These are phyloP conservation scores for Cladophialophora yegresii DNA, from an alignment of 2,329 filamentous ascomycete genomes.

Conservation along the genomic window DNA sequence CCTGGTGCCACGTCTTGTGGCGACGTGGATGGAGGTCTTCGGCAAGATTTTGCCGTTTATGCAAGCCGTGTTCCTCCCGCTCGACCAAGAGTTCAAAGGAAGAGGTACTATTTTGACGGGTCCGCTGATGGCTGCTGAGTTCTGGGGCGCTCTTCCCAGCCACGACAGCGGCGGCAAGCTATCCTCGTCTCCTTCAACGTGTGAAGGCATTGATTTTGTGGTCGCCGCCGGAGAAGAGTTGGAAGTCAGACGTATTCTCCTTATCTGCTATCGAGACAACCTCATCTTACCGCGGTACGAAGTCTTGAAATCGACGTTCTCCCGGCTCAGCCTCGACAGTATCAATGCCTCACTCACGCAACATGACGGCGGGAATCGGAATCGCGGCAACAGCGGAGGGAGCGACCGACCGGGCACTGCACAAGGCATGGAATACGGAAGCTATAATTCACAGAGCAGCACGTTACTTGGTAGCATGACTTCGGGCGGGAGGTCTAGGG, in stretches of 20 bases:
- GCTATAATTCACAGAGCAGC: constrained; percentile 76
- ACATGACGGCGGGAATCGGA: constrained; percentile 41
- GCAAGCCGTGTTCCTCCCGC: constrained; percentile 88
- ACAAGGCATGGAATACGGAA: constrained; percentile 68
- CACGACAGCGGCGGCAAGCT: constrained; percentile 41
- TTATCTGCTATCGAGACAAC: constrained; percentile 83
- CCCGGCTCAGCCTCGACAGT: constrained; percentile 82
- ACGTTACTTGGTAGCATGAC: constrained; percentile 71
- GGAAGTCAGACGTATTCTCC: constrained; percentile 83
- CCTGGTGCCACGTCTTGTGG: constrained; percentile 85
- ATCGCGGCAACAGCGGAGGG: constrained; percentile 38
- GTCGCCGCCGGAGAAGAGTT: constrained; percentile 61
- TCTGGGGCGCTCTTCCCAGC: constrained; percentile 75
- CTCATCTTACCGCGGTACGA: constrained; percentile 89
- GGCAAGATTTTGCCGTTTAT: constrained; percentile 88
- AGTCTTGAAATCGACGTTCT: constrained; percentile 84
- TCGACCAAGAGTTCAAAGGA: constrained; percentile 91
- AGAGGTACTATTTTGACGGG: constrained; percentile 74
- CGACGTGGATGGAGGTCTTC: constrained; percentile 93
- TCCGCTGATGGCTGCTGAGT: constrained; percentile 75
- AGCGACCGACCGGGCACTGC: constrained; percentile 70
- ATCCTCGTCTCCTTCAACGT: constrained; percentile 39
- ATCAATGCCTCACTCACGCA: constrained; percentile 55
- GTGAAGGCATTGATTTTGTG: constrained; percentile 33
- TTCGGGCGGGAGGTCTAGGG: constrained; percentile 68